Base-by-base conservation (phyloP, 2,329 filamentous ascomycete species). In the Ophiocordyceps robertsii region DNA sequence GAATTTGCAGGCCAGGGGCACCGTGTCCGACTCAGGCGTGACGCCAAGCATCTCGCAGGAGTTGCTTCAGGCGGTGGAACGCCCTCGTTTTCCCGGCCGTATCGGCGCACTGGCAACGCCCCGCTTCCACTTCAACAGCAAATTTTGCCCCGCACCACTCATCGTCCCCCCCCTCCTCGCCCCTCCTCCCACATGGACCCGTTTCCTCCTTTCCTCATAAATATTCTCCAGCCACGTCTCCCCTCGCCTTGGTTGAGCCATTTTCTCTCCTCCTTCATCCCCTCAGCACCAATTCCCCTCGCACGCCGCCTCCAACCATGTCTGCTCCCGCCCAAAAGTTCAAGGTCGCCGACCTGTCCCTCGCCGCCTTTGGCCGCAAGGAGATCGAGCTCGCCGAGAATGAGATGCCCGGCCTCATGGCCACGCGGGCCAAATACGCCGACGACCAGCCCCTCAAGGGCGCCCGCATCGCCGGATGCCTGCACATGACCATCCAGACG, bases 401-500 rank as follows among this genome's bases (percentile, higher is more conserved):
- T 64, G 83, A 88, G 76, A 95, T 95, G 89, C 89, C 90, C 53
- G 90, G 92, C 80, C 81, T 98, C 56, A 94, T 98, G 84, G 79
- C 85, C 61, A 96, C 89, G 61, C 84, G 92, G 63, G 65, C 69
- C 62, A 95, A 94, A 77, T 98, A 96, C 67, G 85, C 84, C 56
- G 67, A 67, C 48, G 90, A 95, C 70, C 90, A 96, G 78, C 92
- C 92, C 57, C 78, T 98, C 60, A 82, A 82, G 64, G 89, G 90
- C 65, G 87, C 89, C 66, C 84, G 90, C 61, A 95, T 98, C 67
- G 92, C 92, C 58, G 92, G 92, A 63, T 96, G 92, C 72, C 75
- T 96, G 66, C 89, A 95, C 82, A 95, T 95, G 90, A 96, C 92
- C 66, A 96, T 98, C 72, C 92, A 98, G 77, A 98, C 92, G 53